phyloP scores from a whole-genome alignment of 2,329 filamentous ascomycete genomes.

The Epichloe sylvatica region DNA sequence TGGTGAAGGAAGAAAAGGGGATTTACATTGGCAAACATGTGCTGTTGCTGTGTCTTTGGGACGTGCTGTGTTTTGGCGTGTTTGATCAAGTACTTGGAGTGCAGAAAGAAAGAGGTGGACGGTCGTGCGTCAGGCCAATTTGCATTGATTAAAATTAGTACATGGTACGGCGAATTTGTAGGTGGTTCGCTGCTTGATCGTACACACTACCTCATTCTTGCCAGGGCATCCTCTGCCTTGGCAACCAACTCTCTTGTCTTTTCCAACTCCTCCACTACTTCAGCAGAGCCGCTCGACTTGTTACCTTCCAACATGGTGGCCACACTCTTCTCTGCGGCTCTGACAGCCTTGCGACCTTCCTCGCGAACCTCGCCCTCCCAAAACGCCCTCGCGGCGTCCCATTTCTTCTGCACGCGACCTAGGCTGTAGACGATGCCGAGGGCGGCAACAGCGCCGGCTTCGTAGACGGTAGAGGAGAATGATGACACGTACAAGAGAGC shows the following conservation, averaged over 20 bases:
- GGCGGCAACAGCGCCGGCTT: conserved; percentile 47
- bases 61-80: no score
- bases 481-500: conserved; percentile 43
- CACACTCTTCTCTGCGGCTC: conserved; percentile 40
- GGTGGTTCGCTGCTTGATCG: background rate
- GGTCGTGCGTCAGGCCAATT: no score
- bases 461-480: conserved; percentile 39
- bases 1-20: no score
- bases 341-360: conserved; percentile 49
- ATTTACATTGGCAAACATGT: no score
- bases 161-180: no score
- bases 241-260: conserved; percentile 30
- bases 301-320: conserved; percentile 28
- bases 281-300: conserved; percentile 7
- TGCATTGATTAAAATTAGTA: no score
- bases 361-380: conserved; percentile 56
- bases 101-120: no score
- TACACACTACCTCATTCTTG: conserved; percentile 28
- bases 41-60: no score
- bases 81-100: no score
- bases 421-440: conserved; percentile 47
- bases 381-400: conserved; percentile 45
- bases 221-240: conserved; percentile 36
- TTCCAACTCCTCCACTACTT: conserved; percentile 19
- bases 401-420: conserved; percentile 45